These are phyloP conservation scores for Oryza longistaminata DNA, from an alignment of 176 grass and related monocot species.

Conservation along the genomic window DNA sequence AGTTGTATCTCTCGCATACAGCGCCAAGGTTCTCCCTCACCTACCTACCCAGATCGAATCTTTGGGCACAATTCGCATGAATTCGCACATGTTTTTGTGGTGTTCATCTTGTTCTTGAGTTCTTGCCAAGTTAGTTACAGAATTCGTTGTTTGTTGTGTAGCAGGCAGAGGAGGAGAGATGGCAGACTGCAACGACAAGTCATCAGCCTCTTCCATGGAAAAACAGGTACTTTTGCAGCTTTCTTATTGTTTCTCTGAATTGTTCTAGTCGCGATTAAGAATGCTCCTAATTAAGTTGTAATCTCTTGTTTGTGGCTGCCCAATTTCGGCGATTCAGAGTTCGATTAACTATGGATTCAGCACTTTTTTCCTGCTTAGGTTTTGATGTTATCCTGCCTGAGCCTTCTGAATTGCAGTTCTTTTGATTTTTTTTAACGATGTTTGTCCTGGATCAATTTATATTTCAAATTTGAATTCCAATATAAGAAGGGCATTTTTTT, in stretches of 20 bases:
- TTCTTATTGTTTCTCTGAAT: not conserved
- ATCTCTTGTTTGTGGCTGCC: not conserved
- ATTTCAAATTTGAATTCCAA: not conserved
- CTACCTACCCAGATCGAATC: constrained; percentile 33
- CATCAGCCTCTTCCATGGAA: constrained; percentile 24
- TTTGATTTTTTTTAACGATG: not conserved
- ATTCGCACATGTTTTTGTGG: constrained; percentile 10
- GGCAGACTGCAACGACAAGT: constrained; percentile 51
- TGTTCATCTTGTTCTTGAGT: not conserved
- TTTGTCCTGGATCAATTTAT: no score
- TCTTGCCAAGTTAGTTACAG: not conserved
- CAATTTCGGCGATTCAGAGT: not conserved
- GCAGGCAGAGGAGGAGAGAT: constrained; percentile 47
- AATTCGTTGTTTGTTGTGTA: constrained; percentile 27
- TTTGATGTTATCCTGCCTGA: not conserved
- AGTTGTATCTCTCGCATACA: not conserved
- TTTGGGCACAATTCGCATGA: not conserved
- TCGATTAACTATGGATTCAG: not conserved
- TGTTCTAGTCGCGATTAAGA: not conserved
- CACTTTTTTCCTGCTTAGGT: not conserved
- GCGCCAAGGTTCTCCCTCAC: constrained; percentile 49
- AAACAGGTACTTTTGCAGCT: constrained; percentile 39
- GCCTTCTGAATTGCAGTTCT: not conserved
- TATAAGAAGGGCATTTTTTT: not conserved
- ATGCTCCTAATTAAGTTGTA: not conserved